A percentile compares a stretch with the other conserved stretches of the same genome.
Evolutionary conservation across 163 green algal species (phyloP).

Genomic region (Trebouxiophyceae sp.): DNA sequence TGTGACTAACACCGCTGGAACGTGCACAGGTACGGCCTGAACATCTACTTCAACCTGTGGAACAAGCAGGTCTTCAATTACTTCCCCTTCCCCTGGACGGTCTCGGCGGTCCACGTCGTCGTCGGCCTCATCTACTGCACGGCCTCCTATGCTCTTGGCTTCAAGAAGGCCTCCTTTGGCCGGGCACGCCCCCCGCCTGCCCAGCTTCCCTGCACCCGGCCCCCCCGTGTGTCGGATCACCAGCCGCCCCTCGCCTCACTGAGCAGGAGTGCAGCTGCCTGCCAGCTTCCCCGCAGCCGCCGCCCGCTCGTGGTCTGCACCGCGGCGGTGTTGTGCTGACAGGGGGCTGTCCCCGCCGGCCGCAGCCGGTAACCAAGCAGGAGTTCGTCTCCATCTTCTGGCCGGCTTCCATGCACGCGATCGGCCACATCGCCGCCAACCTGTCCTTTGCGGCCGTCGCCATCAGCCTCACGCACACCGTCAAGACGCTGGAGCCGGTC

Average conservation of each 20-base stretch:
- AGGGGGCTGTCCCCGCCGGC: background rate
- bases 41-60: constrained; percentile 97
- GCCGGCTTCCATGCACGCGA: constrained; percentile 88
- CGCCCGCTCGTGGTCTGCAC: too few species aligned
- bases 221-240: too few species aligned
- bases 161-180: constrained; percentile 85
- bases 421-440: constrained; percentile 96
- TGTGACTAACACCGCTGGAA: too few species aligned
- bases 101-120: constrained; percentile 93
- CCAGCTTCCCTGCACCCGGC: too few species aligned
- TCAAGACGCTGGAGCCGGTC: constrained; percentile 96
- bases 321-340: too few species aligned
- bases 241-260: too few species aligned
- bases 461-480: constrained; percentile 97
- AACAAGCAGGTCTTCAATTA: constrained; percentile 99
- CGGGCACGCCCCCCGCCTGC: constrained; percentile 44
- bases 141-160: constrained; percentile 72
- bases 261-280: too few species aligned
- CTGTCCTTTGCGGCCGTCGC: constrained; percentile 95
- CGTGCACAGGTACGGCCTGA: constrained; percentile 73
- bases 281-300: too few species aligned
- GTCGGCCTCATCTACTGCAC: constrained; percentile 90
- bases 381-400: constrained; percentile 81
- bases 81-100: constrained; percentile 98
- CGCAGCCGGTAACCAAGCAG: constrained; percentile 70